Percentiles rank a stretch among this genome's conserved stretches.
phyloP scores from a whole-genome alignment of 495 filamentous ascomycete genomes.

The Cudoniella acicularis region DNA sequence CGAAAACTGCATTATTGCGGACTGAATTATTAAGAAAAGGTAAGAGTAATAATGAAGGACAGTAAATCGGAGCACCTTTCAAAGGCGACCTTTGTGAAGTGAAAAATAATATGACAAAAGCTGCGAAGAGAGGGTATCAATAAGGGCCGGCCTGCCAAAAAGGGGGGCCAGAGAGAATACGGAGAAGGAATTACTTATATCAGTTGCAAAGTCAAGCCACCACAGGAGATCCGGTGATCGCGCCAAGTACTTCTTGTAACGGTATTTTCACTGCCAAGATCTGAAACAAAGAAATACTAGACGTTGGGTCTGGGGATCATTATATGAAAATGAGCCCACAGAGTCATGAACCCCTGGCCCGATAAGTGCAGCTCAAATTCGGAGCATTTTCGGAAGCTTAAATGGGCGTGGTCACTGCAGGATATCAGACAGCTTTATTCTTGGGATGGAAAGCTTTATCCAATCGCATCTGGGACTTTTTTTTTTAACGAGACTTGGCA shows the following conservation, averaged over 20 bases:
- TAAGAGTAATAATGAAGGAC: background rate
- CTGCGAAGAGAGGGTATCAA: background rate
- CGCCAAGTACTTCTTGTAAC: background rate
- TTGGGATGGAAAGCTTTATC: no score
- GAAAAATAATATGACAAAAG: background rate
- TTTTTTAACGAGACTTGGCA: no score
- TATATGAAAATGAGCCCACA: no score
- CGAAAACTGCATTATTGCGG: slow-evolving; percentile 2
- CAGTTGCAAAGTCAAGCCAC: background rate
- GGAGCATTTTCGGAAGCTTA: no score
- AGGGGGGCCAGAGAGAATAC: background rate
- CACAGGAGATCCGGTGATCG: background rate
- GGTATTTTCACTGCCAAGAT: background rate
- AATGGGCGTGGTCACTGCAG: no score
- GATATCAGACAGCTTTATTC: no score
- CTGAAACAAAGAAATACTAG: background rate
- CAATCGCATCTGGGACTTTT: no score
- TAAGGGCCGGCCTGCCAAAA: slow-evolving; percentile 1
- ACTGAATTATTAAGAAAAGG: background rate
- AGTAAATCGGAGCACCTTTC: background rate
- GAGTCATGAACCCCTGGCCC: no score
- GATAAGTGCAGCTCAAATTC: no score
- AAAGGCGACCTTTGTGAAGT: background rate
- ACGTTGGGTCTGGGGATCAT: background rate
- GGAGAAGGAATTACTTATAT: background rate